Conservation (phyloP, 441 rosid species). For the Rhodomyrtus psidioides region DNA sequence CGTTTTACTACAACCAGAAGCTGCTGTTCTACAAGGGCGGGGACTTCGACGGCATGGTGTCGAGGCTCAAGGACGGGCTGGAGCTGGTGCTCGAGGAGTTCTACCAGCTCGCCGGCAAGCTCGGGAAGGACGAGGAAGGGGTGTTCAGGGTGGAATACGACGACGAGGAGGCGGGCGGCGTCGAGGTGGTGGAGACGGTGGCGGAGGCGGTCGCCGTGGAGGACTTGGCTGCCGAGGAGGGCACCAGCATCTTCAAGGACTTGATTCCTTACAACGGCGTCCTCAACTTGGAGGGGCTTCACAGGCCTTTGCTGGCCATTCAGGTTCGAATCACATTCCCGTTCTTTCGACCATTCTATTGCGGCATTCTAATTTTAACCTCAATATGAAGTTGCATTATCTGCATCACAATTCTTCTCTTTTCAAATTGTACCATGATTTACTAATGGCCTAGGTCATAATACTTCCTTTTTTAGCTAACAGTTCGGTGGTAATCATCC, state of each 20-base stretch:
- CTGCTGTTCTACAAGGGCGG: slow-evolving; percentile 50
- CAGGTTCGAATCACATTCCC: slow-evolving; percentile 32
- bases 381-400: background rate
- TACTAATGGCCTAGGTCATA: background rate
- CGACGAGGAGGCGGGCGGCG: slow-evolving; percentile 61
- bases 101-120: slow-evolving; percentile 69
- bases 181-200: slow-evolving; percentile 53
- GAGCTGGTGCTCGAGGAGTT: slow-evolving; percentile 60
- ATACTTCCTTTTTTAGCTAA: background rate
- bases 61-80: slow-evolving; percentile 65
- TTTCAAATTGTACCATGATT: background rate
- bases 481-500: no score
- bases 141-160: slow-evolving; percentile 69
- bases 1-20: slow-evolving; percentile 83
- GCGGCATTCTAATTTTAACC: background rate
- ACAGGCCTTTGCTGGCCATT: slow-evolving; percentile 51
- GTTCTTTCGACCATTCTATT: background rate
- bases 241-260: slow-evolving; percentile 42
- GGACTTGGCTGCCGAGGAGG: slow-evolving; percentile 65
- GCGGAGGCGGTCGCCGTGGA: slow-evolving; percentile 47
- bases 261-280: slow-evolving; percentile 59
- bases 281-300: slow-evolving; percentile 70
- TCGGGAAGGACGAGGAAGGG: slow-evolving; percentile 76
- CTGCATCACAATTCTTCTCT: background rate
- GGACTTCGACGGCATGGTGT: slow-evolving; percentile 36